These are phyloP conservation scores for Knufia petricola DNA, from an alignment of 2,329 filamentous ascomycete genomes.

Conservation along the genomic window DNA sequence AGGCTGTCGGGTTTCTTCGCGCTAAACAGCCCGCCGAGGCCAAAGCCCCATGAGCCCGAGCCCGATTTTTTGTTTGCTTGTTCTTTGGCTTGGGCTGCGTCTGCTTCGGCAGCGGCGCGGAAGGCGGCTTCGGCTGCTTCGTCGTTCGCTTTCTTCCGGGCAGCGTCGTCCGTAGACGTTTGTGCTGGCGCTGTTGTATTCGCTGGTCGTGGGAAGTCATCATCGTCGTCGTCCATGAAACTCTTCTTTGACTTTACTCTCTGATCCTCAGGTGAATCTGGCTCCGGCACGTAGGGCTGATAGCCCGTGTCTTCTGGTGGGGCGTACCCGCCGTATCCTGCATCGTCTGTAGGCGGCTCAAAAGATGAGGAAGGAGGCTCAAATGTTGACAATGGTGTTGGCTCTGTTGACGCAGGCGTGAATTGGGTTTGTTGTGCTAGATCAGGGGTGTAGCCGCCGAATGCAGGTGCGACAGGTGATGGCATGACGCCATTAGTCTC, in stretches of 20 bases:
- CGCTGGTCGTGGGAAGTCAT: slow-evolving; percentile 27
- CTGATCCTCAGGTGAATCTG: slow-evolving; percentile 48
- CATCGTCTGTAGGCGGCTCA: slow-evolving; percentile 28
- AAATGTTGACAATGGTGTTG: slow-evolving; percentile 5
- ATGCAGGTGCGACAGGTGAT: slow-evolving; percentile 6
- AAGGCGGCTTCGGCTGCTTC: slow-evolving; percentile 23
- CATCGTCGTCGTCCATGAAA: slow-evolving; percentile 75
- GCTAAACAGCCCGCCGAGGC: slow-evolving; percentile 79
- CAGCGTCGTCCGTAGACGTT: slow-evolving; percentile 12
- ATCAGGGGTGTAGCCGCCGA: slow-evolving; percentile 10
- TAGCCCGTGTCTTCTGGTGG: slow-evolving; percentile 28
- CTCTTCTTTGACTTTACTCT: slow-evolving; percentile 57
- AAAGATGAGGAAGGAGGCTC: slow-evolving; percentile 21
- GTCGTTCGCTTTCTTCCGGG: slow-evolving; percentile 21
- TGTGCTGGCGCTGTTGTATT: slow-evolving; percentile 6
- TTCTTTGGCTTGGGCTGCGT: slow-evolving; percentile 28
- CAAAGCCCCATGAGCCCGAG: slow-evolving; percentile 56
- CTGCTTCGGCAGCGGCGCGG: slow-evolving; percentile 23
- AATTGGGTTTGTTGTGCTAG: not conserved
- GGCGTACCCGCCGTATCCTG: slow-evolving; percentile 22
- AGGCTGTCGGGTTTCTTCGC: slow-evolving; percentile 58
- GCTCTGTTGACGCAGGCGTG: not conserved
- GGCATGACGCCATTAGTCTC: not conserved
- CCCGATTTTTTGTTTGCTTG: slow-evolving; percentile 30
- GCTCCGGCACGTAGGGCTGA: slow-evolving; percentile 27